phyloP scores from a whole-genome alignment of 2,329 filamentous ascomycete species.

The Colletotrichum sp. region DNA sequence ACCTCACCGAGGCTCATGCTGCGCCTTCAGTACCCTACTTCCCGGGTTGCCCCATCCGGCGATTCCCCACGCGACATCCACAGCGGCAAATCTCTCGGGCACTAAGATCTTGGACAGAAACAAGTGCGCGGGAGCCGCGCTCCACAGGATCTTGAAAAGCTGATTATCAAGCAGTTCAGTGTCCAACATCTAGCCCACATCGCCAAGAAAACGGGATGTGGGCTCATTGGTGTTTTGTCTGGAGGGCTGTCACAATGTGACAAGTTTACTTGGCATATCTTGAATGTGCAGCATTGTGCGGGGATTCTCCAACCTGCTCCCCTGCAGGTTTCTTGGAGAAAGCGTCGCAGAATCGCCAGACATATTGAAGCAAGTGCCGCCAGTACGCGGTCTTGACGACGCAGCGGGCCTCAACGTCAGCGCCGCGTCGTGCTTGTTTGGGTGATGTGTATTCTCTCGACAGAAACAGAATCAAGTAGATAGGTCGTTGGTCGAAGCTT shows the following conservation, averaged over 20 bases:
- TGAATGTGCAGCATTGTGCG: background rate
- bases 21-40: background rate
- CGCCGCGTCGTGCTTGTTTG: background rate
- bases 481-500: background rate
- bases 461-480: background rate
- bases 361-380: background rate
- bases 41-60: background rate
- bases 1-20: background rate
- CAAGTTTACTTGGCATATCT: background rate
- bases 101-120: background rate
- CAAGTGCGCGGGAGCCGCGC: background rate
- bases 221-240: background rate
- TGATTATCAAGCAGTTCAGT: background rate
- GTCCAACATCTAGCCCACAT: background rate
- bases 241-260: slow-evolving; percentile 3
- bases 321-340: background rate
- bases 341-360: background rate
- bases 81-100: background rate
- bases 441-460: background rate
- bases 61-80: background rate
- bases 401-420: background rate
- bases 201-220: background rate
- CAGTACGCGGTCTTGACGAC: background rate
- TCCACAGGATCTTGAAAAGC: background rate
- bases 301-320: background rate